Evolutionary conservation across 768 basidiomycete genomes (phyloP), one percentile per base, ranked within the genome.

Genomic region (Rhizopogon rudus): DNA sequence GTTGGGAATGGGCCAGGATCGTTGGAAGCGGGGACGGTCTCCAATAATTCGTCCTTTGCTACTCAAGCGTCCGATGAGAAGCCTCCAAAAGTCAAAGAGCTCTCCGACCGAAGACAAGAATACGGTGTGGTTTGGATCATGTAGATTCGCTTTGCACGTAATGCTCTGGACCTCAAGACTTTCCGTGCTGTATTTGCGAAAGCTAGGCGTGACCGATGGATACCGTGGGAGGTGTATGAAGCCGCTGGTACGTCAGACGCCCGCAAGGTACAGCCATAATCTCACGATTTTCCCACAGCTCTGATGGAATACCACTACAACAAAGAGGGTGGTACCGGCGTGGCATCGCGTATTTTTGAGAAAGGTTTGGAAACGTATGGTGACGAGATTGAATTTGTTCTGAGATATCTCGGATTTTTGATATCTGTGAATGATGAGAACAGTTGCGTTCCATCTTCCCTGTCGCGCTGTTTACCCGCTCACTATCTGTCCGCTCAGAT

Each of bases 381-480:
- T 3, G 84, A 88, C 20, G 88, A 96, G 57, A 80, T 87, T 40
- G 89, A 93, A 49, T 98, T 84, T 61, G 91, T 96, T 8, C 73
- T 92, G 57, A 82, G 88, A 52, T 97, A 97, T 72, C 84, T 99
- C 28, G 86, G 87, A 6, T 99, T 96, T 79, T 75, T 98, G 62
- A 88, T 98, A 61, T 89, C 87, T 28, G 82, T 97, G 73, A 98
- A 98, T 63, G 96, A 98, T 69, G 88, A 93, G 61, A 92, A 87
- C 65, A 99, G 96, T 97, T 67, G 91, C 77, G 40, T 52, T 37
- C 28, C 50, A 14, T 31, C 41, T 49, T 40, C 29, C 25, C 48
- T 49, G n/a, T 53, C 17, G 20, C 10, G 3, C 17, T 57, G 56
- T 44, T 48, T 6, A 37, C 16, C 9, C 44, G 20, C 46, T 52